These are phyloP conservation scores for Suillus luteus DNA, from an alignment of 768 basidiomycete species.

Conservation along the genomic window DNA sequence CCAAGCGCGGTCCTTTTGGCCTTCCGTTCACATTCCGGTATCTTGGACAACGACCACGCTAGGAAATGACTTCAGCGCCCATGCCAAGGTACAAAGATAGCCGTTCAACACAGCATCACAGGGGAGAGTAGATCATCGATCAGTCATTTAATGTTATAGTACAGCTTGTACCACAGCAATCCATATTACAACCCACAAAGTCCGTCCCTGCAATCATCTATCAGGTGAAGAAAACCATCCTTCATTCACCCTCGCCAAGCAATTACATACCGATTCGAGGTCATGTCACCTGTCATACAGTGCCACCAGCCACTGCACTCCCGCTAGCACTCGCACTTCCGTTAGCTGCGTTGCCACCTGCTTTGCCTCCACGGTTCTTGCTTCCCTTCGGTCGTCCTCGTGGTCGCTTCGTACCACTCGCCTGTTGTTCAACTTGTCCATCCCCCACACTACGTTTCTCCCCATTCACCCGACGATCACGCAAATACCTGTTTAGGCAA, in stretches of 20 bases:
- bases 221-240: not conserved
- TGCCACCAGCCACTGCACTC: constrained; percentile 12
- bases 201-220: not conserved
- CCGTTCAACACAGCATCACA: constrained; percentile 4
- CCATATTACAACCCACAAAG: not conserved
- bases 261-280: not conserved
- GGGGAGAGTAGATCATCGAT: not conserved
- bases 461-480: constrained; percentile 61
- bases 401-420: constrained; percentile 48
- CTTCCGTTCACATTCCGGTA: too few relatives aligned
- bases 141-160: not conserved
- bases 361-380: constrained; percentile 46
- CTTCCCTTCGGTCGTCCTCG: constrained; percentile 73
- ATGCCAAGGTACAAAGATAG: not conserved
- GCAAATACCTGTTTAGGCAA: constrained; percentile 50
- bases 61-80: not conserved
- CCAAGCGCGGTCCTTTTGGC: too few relatives aligned
- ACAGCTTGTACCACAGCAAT: constrained; percentile 3
- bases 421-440: constrained; percentile 32
- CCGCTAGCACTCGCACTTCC: constrained; percentile 17
- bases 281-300: constrained; percentile 8
- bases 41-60: not conserved
- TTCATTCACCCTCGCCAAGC: not conserved
- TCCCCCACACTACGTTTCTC: constrained; percentile 33
- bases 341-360: constrained; percentile 7